A percentile compares a stretch with the other conserved stretches of the same genome.
These are phyloP conservation scores for Forsythia viridissima DNA, from an alignment of 257 asterid species.

Conservation along the genomic window DNA sequence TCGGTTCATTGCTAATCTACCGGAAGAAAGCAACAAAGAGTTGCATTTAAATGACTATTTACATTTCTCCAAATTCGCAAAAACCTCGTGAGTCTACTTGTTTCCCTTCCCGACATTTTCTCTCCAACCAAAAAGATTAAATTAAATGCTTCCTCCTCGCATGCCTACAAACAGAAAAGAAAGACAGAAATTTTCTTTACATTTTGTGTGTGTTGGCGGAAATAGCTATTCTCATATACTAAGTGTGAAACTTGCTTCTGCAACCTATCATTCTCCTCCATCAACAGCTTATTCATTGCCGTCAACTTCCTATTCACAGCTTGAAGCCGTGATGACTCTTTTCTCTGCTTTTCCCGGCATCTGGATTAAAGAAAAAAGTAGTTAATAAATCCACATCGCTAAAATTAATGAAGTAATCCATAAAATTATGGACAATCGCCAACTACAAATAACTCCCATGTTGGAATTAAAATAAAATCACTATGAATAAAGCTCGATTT, in stretches of 20 bases:
- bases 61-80: no score
- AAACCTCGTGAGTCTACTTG: no score
- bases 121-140: no score
- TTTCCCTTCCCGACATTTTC: no score
- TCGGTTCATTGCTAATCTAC: neutral
- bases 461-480: neutral
- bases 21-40: neutral
- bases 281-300: slow-evolving; percentile 94
- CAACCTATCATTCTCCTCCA: slow-evolving; percentile 98
- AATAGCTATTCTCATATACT: slow-evolving; percentile 85
- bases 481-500: neutral
- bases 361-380: slow-evolving; percentile 33
- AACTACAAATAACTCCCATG: neutral
- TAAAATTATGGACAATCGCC: neutral
- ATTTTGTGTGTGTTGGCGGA: slow-evolving; percentile 83
- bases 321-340: slow-evolving; percentile 91
- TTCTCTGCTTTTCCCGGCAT: slow-evolving; percentile 94
- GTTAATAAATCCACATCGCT: neutral
- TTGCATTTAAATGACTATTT: neutral
- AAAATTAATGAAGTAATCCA: neutral
- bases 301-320: slow-evolving; percentile 85
- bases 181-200: slow-evolving; percentile 31
- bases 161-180: neutral
- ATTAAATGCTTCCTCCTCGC: neutral
- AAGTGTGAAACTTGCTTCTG: slow-evolving; percentile 95